Evolutionary conservation across 208 protist genomes (phyloP), one percentile per base, ranked within the genome.

Genomic region (Leishmania major): DNA sequence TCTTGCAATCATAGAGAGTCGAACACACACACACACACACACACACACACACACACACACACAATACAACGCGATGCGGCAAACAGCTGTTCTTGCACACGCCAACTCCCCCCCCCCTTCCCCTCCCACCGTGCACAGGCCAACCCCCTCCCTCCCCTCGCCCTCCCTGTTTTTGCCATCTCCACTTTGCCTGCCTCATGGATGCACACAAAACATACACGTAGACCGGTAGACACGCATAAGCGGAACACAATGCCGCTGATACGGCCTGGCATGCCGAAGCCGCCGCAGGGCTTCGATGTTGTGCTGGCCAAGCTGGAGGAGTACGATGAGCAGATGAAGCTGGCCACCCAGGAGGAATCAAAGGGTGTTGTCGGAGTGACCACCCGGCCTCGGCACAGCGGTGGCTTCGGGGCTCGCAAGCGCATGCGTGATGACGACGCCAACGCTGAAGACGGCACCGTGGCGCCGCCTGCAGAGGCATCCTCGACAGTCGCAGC

Each of bases 261-360:
- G 5, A 90, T 97, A 25, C 88, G 93, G 0, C 92, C 93, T 2
- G 94, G 94, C 10, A 97, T 97, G 94, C 82, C 71, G 81, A 92
- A 93, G 81, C 94, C 94, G 8, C 94, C 94, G 51, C 87, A 84
- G 7, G 94, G 93, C 71, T 97, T 96, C 75, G 93, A 97, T 45
- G 80, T 81, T 13, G 79, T 97, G 35, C 79, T 75, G 19, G 88
- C 88, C 17, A 86, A 85, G 51, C 89, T 97, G 0, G 94, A 97
- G 43, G 89, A 83, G 70, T 96, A 86, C 72, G 90, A 96, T 7
- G 88, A 87, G 25, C 82, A 87, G 43, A 97, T 97, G 94, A 88
- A 91, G 55, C n/a, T 84, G 1, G 94, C 90, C 17, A 79, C 93
- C 13, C 89, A 94, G 40, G 91, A 93, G 71, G 92, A 92, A 74